phyloP scores from a whole-genome alignment of 2,329 filamentous ascomycete species.

The Curvularia sp. region DNA sequence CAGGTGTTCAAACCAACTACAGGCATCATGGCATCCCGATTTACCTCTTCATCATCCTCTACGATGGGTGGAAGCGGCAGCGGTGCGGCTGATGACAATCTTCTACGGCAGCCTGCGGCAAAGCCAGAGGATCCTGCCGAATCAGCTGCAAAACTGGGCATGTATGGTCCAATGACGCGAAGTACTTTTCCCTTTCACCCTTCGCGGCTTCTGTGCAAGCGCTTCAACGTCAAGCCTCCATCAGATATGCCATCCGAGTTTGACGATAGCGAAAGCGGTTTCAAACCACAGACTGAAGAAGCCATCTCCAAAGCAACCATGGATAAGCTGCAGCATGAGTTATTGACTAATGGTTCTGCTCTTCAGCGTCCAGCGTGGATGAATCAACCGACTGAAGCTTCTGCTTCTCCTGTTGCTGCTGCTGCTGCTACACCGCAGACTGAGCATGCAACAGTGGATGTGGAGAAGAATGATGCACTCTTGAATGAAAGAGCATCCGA shows the following conservation, averaged over 20 bases:
- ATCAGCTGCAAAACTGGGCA: slow-evolving; percentile 85
- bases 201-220: slow-evolving; percentile 85
- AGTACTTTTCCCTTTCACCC: slow-evolving; percentile 76
- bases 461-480: slow-evolving; percentile 78
- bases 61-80: slow-evolving; percentile 32
- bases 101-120: slow-evolving; percentile 58
- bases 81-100: slow-evolving; percentile 39
- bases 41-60: slow-evolving; percentile 67
- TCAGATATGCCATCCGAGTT: slow-evolving; percentile 65
- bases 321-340: slow-evolving; percentile 46
- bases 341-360: slow-evolving; percentile 35
- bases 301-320: slow-evolving; percentile 64
- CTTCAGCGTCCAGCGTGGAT: slow-evolving; percentile 45
- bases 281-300: slow-evolving; percentile 48
- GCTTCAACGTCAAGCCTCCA: slow-evolving; percentile 86
- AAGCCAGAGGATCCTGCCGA: slow-evolving; percentile 79
- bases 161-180: slow-evolving; percentile 91
- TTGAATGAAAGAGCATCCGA: slow-evolving; percentile 78
- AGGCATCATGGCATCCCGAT: slow-evolving; percentile 90
- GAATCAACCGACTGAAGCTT: slow-evolving; percentile 15
- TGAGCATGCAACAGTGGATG: slow-evolving; percentile 62
- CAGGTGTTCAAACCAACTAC: slow-evolving; percentile 90
- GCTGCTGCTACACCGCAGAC: slow-evolving; percentile 6
- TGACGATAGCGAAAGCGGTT: slow-evolving; percentile 44
- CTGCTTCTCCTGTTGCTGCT: slow-evolving; percentile 1